Percentiles rank a stretch among this genome's conserved stretches.
phyloP scores from a whole-genome alignment of 1,284 basidiomycete genomes.

The Trametes hirsuta region DNA sequence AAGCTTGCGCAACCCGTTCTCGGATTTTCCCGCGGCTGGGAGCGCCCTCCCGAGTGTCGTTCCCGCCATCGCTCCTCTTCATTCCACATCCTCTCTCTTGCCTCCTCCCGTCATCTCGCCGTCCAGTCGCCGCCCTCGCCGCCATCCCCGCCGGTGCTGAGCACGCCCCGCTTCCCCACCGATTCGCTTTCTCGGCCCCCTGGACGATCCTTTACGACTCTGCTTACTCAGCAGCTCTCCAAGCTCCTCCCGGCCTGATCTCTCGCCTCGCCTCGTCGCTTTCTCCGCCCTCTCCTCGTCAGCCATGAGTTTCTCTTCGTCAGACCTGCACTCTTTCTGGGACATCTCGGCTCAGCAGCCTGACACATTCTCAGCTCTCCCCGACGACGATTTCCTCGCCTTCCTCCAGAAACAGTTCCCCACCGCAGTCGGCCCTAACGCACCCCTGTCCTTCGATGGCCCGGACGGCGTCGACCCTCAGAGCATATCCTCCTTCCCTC shows the following conservation, averaged over 20 bases:
- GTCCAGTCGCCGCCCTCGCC: background rate
- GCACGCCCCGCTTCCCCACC: conserved; percentile 4
- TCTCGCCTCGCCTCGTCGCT: conserved; percentile 14
- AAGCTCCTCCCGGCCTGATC: conserved; percentile 22
- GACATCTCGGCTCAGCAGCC: conserved; percentile 60
- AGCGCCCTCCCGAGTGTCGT: conserved; percentile 25
- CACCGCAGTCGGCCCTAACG: conserved; percentile 29
- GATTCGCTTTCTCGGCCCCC: background rate
- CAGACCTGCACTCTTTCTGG: conserved; percentile 56
- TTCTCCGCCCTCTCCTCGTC: conserved; percentile 10
- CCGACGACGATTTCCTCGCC: conserved; percentile 77
- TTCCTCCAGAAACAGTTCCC: conserved; percentile 75
- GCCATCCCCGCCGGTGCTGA: conserved; percentile 1
- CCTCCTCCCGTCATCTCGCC: conserved; percentile 13
- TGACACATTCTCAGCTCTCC: conserved; percentile 61
- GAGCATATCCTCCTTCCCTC: conserved; percentile 47
- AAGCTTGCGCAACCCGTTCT: conserved; percentile 22
- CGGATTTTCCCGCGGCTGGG: conserved; percentile 18
- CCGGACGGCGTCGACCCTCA: conserved; percentile 60
- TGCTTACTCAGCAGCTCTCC: conserved; percentile 22
- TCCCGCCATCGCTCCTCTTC: conserved; percentile 21
- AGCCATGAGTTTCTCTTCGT: conserved; percentile 39
- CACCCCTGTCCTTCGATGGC: conserved; percentile 32
- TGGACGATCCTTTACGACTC: background rate
- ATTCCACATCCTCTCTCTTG: conserved; percentile 9